Percentiles rank a stretch among this genome's conserved stretches.
Conservation (phyloP, 768 basidiomycete species). For the Cystobasidium onofrii region DNA sequence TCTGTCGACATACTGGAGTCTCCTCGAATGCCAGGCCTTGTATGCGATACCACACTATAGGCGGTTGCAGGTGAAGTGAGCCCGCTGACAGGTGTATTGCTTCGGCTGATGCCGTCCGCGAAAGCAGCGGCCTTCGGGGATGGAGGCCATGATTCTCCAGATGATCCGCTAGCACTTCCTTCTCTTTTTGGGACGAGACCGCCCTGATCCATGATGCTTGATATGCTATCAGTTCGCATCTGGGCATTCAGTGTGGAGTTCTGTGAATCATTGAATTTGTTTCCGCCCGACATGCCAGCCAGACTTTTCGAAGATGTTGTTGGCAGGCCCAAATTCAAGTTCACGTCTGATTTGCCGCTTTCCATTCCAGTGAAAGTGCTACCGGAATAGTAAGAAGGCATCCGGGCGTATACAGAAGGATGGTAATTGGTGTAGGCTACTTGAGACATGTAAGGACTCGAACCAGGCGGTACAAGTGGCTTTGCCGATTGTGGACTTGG, state of each 20-base stretch:
- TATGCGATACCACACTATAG: not conserved
- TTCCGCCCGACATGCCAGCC: not conserved
- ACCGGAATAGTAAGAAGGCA: not conserved
- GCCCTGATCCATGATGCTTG: not conserved
- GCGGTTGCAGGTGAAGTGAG: not conserved
- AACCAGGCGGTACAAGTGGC: not conserved
- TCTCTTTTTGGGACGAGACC: not conserved
- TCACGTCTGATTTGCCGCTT: not conserved
- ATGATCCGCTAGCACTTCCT: not conserved
- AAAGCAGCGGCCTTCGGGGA: not conserved
- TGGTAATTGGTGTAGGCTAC: not conserved
- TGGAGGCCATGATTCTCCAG: not conserved
- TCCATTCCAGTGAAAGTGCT: not conserved
- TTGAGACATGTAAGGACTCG: not conserved
- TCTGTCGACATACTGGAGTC: constrained; percentile 28
- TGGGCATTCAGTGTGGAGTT: not conserved
- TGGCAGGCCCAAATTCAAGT: not conserved
- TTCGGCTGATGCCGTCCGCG: not conserved
- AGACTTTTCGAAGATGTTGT: not conserved
- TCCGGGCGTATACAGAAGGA: not conserved
- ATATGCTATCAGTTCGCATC: not conserved
- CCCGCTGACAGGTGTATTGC: not conserved
- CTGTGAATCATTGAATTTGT: not conserved
- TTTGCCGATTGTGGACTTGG: not conserved
- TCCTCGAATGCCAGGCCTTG: constrained; percentile 2